Conservation (phyloP, 331 rosid genomes). For the Stylosanthes scabra region DNA sequence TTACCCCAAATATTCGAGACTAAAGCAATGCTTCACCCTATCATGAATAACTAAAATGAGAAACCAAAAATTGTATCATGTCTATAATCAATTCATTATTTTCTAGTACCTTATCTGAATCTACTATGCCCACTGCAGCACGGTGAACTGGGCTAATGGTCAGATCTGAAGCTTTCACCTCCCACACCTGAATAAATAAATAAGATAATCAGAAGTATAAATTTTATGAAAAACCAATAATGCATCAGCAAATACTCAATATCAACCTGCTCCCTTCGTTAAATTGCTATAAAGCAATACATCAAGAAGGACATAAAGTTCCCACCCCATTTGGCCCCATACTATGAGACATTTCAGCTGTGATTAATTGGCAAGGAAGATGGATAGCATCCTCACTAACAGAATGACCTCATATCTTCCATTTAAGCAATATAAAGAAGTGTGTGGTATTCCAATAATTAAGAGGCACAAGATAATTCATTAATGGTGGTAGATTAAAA, state of each 20-base stretch:
- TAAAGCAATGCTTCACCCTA: no score
- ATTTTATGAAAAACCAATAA: no score
- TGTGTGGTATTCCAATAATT: not conserved
- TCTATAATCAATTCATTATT: conserved; percentile 14
- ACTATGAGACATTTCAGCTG: no score
- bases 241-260: no score
- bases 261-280: not conserved
- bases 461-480: not conserved
- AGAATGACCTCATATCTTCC: conserved; percentile 16
- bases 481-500: not conserved
- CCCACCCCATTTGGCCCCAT: not conserved
- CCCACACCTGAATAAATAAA: conserved; percentile 80
- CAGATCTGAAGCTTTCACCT: conserved; percentile 96
- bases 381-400: conserved; percentile 16
- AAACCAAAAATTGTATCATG: not conserved
- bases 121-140: conserved; percentile 88
- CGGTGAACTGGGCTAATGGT: conserved; percentile 96
- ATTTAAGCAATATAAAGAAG: conserved; percentile 22
- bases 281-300: conserved; percentile 1
- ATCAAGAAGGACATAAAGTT: conserved; percentile 8
- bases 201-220: conserved; percentile 15
- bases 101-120: conserved; percentile 75
- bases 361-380: no score
- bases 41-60: no score
- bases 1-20: no score